Evolutionary conservation across 257 asterid species (phyloP).

Genomic region (Marsdenia floribunda): DNA sequence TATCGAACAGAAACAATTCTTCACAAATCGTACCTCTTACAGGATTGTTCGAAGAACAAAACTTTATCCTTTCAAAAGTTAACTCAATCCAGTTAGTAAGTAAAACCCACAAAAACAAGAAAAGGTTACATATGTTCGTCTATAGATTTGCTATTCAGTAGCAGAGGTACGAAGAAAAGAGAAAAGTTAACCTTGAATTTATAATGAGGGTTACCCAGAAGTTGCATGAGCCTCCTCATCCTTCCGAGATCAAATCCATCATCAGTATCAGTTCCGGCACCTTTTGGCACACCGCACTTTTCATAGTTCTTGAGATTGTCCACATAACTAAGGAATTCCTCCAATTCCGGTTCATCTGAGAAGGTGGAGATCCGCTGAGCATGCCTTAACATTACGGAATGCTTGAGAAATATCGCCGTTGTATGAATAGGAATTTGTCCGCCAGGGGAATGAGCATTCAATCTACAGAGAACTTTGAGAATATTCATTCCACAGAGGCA

Average conservation of each 20-base stretch:
- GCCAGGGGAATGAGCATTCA: not conserved
- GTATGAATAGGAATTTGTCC: not conserved
- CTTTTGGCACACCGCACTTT: constrained; percentile 76
- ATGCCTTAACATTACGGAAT: not conserved
- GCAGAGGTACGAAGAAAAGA: not conserved
- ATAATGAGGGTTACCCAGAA: constrained; percentile 75
- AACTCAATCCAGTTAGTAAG: not conserved
- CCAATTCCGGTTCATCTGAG: constrained; percentile 40
- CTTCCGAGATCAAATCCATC: constrained; percentile 88
- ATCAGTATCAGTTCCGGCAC: constrained; percentile 75
- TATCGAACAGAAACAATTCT: not conserved
- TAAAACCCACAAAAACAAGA: not conserved
- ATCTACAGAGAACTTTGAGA: constrained; percentile 4
- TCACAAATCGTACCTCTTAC: not conserved
- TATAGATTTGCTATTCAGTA: not conserved
- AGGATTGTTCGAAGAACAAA: not conserved
- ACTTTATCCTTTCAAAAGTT: not conserved
- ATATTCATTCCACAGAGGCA: constrained; percentile 2
- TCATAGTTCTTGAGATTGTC: constrained; percentile 78
- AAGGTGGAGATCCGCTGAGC: constrained; percentile 31
- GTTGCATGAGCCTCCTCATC: constrained; percentile 69
- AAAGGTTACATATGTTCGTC: not conserved
- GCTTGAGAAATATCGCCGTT: constrained; percentile 10
- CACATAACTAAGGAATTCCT: constrained; percentile 53
- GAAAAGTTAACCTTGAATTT: constrained; percentile 58